Evolutionary conservation across 2,329 filamentous ascomycete species (phyloP).

Genomic region (Annulohypoxylon truncatum): DNA sequence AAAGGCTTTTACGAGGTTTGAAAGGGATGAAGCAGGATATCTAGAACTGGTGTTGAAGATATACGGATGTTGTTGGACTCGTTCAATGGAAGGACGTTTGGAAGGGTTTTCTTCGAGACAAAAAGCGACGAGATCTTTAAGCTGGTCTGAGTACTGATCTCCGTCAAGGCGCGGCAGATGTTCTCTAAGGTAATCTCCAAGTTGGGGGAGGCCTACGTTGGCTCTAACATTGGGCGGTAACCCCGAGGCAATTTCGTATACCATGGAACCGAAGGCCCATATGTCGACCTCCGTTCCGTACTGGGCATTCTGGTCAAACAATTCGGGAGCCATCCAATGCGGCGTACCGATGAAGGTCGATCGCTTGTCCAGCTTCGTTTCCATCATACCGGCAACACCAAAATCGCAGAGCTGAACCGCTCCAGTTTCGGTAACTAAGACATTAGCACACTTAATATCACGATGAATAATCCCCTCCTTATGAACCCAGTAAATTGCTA

Average conservation of each 20-base stretch:
- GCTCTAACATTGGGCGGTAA: slow-evolving; percentile 75
- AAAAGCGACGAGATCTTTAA: slow-evolving; percentile 78
- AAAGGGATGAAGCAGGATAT: slow-evolving; percentile 73
- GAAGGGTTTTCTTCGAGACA: slow-evolving; percentile 77
- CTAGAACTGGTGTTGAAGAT: slow-evolving; percentile 70
- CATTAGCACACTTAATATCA: slow-evolving; percentile 82
- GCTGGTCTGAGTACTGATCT: slow-evolving; percentile 73
- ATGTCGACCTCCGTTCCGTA: slow-evolving; percentile 82
- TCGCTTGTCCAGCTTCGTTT: slow-evolving; percentile 79
- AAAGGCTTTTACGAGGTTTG: slow-evolving; percentile 76
- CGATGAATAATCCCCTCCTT: slow-evolving; percentile 76
- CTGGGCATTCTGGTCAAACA: slow-evolving; percentile 72
- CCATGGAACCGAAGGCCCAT: slow-evolving; percentile 85
- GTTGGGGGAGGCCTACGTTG: slow-evolving; percentile 62
- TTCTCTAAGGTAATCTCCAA: slow-evolving; percentile 68
- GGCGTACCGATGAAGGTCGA: slow-evolving; percentile 85
- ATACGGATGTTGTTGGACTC: slow-evolving; percentile 77
- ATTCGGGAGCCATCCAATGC: slow-evolving; percentile 88
- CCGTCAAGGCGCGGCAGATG: slow-evolving; percentile 77
- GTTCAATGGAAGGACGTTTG: slow-evolving; percentile 75
- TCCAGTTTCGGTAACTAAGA: slow-evolving; percentile 81
- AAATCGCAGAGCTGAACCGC: slow-evolving; percentile 86
- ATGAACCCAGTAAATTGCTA: slow-evolving; percentile 75
- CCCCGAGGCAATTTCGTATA: slow-evolving; percentile 84
- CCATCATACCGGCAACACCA: slow-evolving; percentile 82